Percentiles rank a stretch among this genome's conserved stretches.
phyloP scores from a whole-genome alignment of 2,329 filamentous ascomycete species.

The Fusarium sp. region DNA sequence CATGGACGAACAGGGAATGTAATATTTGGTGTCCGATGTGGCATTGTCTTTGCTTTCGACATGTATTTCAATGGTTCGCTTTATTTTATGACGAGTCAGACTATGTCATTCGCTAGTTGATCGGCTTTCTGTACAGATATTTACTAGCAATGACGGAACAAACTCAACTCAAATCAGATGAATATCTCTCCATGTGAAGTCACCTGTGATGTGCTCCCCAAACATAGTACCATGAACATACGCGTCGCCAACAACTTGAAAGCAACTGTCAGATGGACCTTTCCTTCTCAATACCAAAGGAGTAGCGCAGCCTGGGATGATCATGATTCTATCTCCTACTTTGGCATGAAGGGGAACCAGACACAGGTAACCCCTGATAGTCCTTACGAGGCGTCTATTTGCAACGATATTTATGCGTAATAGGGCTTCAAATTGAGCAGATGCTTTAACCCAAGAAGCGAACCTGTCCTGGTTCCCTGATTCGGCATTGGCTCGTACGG shows the following conservation, averaged over 20 bases:
- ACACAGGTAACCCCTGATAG: background rate
- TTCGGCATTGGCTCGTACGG: background rate
- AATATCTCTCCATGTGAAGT: slow-evolving; percentile 5
- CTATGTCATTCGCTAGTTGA: slow-evolving; percentile 1
- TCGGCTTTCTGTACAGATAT: background rate
- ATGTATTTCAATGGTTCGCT: slow-evolving; percentile 36
- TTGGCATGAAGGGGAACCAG: background rate
- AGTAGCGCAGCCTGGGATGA: slow-evolving; percentile 23
- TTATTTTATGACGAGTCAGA: slow-evolving; percentile 14
- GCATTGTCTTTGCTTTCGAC: slow-evolving; percentile 28
- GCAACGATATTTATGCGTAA: background rate
- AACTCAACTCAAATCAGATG: background rate
- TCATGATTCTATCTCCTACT: background rate
- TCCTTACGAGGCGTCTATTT: background rate
- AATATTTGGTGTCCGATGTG: slow-evolving; percentile 34
- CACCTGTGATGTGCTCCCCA: background rate
- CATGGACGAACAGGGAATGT: slow-evolving; percentile 8
- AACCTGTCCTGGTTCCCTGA: background rate
- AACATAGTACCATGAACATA: slow-evolving; percentile 38
- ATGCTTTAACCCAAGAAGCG: background rate
- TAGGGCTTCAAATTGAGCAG: background rate
- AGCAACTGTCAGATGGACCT: slow-evolving; percentile 16
- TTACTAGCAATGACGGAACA: background rate
- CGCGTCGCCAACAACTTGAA: slow-evolving; percentile 24
- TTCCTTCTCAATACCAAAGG: slow-evolving; percentile 30